These are phyloP conservation scores for Cyphellophora attinorum DNA, from an alignment of 2,329 filamentous ascomycete genomes.

Conservation along the genomic window DNA sequence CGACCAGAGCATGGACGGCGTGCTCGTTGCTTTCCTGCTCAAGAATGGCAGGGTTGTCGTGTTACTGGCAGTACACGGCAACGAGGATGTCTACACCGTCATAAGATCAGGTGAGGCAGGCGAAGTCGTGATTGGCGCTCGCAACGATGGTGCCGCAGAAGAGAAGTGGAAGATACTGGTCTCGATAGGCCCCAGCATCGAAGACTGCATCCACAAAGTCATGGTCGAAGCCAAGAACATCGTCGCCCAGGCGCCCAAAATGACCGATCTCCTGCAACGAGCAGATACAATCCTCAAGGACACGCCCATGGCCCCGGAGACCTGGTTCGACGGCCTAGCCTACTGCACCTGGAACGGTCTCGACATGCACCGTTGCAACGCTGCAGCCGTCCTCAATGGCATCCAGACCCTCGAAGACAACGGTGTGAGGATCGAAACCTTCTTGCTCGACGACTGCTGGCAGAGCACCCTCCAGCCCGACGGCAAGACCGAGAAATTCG, in stretches of 20 bases:
- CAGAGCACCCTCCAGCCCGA: slow-evolving; percentile 62
- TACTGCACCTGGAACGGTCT: slow-evolving; percentile 96
- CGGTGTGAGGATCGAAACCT: slow-evolving; percentile 65
- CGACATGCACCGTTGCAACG: slow-evolving; percentile 69
- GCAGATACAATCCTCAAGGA: slow-evolving; percentile 23
- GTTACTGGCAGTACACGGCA: background rate
- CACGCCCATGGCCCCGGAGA: slow-evolving; percentile 42
- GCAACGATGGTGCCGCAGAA: slow-evolving; percentile 54
- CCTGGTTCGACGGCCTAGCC: slow-evolving; percentile 59
- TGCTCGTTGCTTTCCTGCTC: background rate
- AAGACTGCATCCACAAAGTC: slow-evolving; percentile 64
- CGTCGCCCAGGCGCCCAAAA: slow-evolving; percentile 28
- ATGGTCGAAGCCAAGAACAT: slow-evolving; percentile 73
- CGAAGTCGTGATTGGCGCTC: slow-evolving; percentile 56
- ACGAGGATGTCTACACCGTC: slow-evolving; percentile 58
- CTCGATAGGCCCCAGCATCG: slow-evolving; percentile 57
- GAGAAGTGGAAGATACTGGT: slow-evolving; percentile 55
- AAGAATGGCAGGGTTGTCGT: background rate
- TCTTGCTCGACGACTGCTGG: slow-evolving; percentile 97
- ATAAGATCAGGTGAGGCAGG: slow-evolving; percentile 56
- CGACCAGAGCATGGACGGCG: background rate
- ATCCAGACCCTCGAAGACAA: slow-evolving; percentile 58
- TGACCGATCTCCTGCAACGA: slow-evolving; percentile 68
- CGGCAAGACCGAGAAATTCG: too few relatives aligned
- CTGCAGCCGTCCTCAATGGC: slow-evolving; percentile 73